phyloP scores from a whole-genome alignment of 495 filamentous ascomycete genomes.

The Pyrenula massariospora region DNA sequence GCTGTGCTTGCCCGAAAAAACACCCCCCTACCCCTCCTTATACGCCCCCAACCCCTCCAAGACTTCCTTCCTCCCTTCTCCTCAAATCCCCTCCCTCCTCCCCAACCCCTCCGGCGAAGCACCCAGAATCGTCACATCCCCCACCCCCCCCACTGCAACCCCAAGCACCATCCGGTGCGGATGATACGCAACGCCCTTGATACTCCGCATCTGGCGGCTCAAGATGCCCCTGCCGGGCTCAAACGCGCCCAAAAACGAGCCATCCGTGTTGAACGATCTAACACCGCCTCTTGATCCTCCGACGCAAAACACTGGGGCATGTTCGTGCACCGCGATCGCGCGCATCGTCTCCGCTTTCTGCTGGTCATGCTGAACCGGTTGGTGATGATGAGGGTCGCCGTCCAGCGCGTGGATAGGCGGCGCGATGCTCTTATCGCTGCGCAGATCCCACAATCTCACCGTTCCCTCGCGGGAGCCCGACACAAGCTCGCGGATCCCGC shows the following conservation, averaged over 20 bases:
- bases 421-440: conserved; percentile 42
- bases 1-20: too few species aligned
- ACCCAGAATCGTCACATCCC: background rate
- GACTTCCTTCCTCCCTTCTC: background rate
- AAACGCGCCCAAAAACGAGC: conserved; percentile 59
- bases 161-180: conserved; percentile 89
- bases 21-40: too few species aligned
- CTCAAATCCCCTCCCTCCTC: background rate
- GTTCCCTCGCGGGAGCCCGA: conserved; percentile 82
- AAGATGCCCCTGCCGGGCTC: conserved; percentile 87
- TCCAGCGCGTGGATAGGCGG: background rate
- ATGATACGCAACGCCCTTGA: conserved; percentile 55
- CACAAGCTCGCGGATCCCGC: conserved; percentile 80
- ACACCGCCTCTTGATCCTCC: conserved; percentile 81
- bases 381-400: background rate
- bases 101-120: background rate
- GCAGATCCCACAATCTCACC: conserved; percentile 92
- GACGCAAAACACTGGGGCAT: conserved; percentile 89
- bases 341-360: conserved; percentile 62
- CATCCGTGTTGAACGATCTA: conserved; percentile 83
- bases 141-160: conserved; percentile 53
- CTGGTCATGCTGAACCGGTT: background rate
- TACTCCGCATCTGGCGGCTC: background rate
- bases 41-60: background rate
- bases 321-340: conserved; percentile 88